phyloP scores from a whole-genome alignment of 352 stramenopile species.

The Pythium biforme region DNA sequence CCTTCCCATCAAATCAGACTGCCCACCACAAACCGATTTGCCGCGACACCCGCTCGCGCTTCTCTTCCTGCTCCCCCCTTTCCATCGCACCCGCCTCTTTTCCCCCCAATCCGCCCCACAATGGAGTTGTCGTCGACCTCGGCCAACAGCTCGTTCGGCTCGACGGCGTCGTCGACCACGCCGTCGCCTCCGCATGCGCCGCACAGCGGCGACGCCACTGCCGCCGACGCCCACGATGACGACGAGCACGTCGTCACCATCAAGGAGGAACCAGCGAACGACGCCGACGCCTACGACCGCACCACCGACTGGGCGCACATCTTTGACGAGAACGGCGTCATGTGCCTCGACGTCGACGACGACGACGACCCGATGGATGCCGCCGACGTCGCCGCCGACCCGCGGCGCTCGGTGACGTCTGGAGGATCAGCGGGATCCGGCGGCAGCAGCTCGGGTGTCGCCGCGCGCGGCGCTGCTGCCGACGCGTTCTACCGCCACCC shows the following conservation, averaged over 20 bases:
- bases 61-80: not conserved
- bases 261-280: constrained; percentile 15
- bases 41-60: not conserved
- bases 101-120: not conserved
- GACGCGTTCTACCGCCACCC: constrained; percentile 4
- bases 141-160: constrained; percentile 20
- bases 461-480: too few relatives aligned
- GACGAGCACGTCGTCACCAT: not conserved
- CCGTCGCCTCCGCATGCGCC: not conserved
- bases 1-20: too few relatives aligned
- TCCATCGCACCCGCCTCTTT: not conserved
- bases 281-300: constrained; percentile 27
- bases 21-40: not conserved
- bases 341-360: constrained; percentile 31
- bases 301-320: constrained; percentile 36
- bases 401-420: constrained; percentile 1
- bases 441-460: too few relatives aligned
- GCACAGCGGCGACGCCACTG: constrained; percentile 1
- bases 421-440: too few relatives aligned
- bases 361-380: constrained; percentile 34
- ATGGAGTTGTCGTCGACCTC: constrained; percentile 11
- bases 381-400: constrained; percentile 14
- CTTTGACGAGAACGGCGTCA: constrained; percentile 33
- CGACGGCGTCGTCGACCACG: constrained; percentile 17
- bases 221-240: not conserved